Base-by-base conservation (phyloP, 139 green algal genomes). In the Pleodorina starrii region DNA sequence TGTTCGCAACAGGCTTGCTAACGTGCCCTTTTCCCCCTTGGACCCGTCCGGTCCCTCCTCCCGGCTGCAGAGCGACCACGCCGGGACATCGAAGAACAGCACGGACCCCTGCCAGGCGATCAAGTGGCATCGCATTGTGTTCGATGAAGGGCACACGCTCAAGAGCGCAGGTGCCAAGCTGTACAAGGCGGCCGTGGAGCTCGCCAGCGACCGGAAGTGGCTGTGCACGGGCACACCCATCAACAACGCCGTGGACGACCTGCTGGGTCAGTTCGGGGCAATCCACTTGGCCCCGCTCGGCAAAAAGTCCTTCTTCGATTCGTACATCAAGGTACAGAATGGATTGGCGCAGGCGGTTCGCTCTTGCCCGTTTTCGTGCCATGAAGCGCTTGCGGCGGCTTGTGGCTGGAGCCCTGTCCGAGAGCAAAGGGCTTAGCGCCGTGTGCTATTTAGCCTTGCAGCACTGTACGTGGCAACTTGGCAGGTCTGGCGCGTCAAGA, bases 151-250 rank as follows among this genome's bases (percentile, higher is more conserved):
- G 12, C 95, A 97, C 88, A 95, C 85, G 10, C 90, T 95, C 16
- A 95, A 95, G 84, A 92, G 90, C 69, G 1, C 54, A 5, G 54
- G 66, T 40, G 63, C 89, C 27, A 80, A 77, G 35, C 88, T 93
- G 36, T 87, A 68, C 63, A 91, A 91, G 51, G 85, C 87, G 2
- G 91, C 87, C 59, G 38, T 79, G 38, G 87, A 89, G 27, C 71
- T 95, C 16, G 42, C 48, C 2, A 36, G 91, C 9, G 60, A 92
- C 42, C 82, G 91, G 7, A 88, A 90, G 46, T 96, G 94, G 94
- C 83, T 91, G 69, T 94, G 92, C 72, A 93, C 91, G 25, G 94
- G 95, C 85, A 97, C 95, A 0, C 95, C 95, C 9, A 87, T 97
- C 73, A 91, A 88, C 86, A 96, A 87, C 25, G 90, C 90, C 72